Evolutionary conservation across 371 early-diverging fungal genomes (phyloP), one percentile per base, ranked within the genome.

Genomic region (Mortierella polycephala): DNA sequence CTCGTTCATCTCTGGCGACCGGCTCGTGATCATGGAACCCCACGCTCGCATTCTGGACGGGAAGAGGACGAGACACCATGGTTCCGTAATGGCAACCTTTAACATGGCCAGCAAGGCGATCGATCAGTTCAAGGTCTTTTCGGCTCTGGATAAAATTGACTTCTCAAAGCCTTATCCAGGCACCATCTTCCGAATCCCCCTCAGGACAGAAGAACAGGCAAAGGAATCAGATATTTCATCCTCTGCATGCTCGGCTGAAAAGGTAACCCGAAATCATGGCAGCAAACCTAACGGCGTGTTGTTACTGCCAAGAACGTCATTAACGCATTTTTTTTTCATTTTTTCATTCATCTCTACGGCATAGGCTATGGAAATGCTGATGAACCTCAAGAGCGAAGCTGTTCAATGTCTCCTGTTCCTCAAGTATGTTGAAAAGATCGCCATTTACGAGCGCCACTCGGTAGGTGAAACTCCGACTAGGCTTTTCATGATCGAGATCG

Each of bases 1-100:
- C 0, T 71, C 73, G 37, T 59, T 81, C 46, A 62, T 81, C 47
- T 59, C 74, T 2, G 63, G 60, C 0, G 67, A 66, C 41, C 40
- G 49, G 20, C 21, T 81, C 13, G 41, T 59, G 4, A 61, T 82
- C 39, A 46, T 71, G 12, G 81, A 79, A 46, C 81, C 81, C 5
- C 81, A 81, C 11, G 37, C 23, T 18, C 73, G 39, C 5, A 50
- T 59, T 37, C 30, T 75, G 30, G 41, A 60, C 13, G 30, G 30
- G 30, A 30, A 30, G 30, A 30, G 4, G 30, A 30, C 30, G 30
- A 30, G 30, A 30, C 30, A 30, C 30, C 4, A 30, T 30, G 56
- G 40, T 67, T 66, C 37, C 54, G 20, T 7, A 6, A 68, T 10
- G 10, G 14, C 6, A 11, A 13, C 13, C 47, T 16, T 16, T 16